These are phyloP conservation scores for Piper betle DNA, from an alignment of 164 flowering plant genomes.

Conservation along the genomic window DNA sequence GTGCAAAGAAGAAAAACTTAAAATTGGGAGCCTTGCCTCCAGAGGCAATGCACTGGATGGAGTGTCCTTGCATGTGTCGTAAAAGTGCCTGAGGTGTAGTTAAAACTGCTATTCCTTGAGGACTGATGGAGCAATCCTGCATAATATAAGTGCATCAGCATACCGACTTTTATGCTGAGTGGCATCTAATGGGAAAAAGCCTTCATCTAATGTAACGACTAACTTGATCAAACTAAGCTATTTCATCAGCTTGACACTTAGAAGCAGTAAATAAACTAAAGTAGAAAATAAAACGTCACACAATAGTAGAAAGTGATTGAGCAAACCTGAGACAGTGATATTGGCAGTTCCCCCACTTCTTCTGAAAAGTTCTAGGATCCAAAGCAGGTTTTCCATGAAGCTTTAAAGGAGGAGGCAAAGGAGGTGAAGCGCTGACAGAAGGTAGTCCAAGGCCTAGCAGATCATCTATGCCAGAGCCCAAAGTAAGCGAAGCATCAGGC, in stretches of 20 bases:
- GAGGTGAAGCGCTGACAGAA: constrained; percentile 6
- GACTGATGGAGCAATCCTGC: constrained; percentile 68
- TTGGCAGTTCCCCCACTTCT: constrained; percentile 84
- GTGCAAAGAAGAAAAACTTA: constrained; percentile 96
- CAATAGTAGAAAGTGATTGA: not conserved
- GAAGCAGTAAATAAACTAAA: too few relatives aligned
- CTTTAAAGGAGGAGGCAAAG: constrained; percentile 47
- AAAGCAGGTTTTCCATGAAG: constrained; percentile 68
- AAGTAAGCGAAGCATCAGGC: constrained; percentile 16
- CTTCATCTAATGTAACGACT: too few relatives aligned
- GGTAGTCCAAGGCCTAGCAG: constrained; percentile 49
- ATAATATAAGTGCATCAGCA: not conserved
- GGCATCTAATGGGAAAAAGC: too few relatives aligned
- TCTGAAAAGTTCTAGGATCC: constrained; percentile 81
- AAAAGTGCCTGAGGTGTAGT: constrained; percentile 64
- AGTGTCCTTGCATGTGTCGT: constrained; percentile 76
- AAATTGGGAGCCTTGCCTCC: constrained; percentile 94
- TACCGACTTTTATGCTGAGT: too few relatives aligned
- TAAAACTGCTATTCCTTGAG: constrained; percentile 64
- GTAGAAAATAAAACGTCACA: too few relatives aligned
- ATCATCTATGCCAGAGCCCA: constrained; percentile 59
- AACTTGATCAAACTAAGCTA: too few relatives aligned
- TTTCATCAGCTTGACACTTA: too few relatives aligned
- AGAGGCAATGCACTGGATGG: constrained; percentile 89
- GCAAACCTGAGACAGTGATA: constrained; percentile 61